Conservation (phyloP, 208 protist species). For the Crithidia expoeki region DNA sequence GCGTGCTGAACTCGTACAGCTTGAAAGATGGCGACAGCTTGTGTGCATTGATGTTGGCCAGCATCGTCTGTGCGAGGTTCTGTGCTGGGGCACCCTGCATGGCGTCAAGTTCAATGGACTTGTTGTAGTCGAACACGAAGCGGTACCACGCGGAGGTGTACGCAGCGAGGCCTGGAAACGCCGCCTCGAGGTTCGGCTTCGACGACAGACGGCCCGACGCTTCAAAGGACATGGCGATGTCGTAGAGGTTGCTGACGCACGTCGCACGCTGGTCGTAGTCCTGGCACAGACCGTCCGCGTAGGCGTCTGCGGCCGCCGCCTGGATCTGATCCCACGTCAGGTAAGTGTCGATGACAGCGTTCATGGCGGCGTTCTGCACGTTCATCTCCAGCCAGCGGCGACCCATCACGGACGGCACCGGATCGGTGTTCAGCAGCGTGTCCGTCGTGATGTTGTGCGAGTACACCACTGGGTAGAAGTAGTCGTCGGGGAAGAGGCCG, state of each 20-base stretch:
- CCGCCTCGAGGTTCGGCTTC: slow-evolving; percentile 33
- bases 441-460: slow-evolving; percentile 44
- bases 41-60: slow-evolving; percentile 51
- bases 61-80: slow-evolving; percentile 49
- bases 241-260: slow-evolving; percentile 47
- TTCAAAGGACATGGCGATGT: slow-evolving; percentile 53
- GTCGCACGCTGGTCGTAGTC: slow-evolving; percentile 31
- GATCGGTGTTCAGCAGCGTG: slow-evolving; percentile 47
- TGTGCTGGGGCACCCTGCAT: slow-evolving; percentile 43
- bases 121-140: slow-evolving; percentile 42
- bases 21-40: slow-evolving; percentile 45
- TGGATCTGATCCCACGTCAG: slow-evolving; percentile 53
- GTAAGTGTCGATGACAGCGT: slow-evolving; percentile 33
- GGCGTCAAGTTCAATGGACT: slow-evolving; percentile 27
- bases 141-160: slow-evolving; percentile 31
- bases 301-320: slow-evolving; percentile 42
- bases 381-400: slow-evolving; percentile 30
- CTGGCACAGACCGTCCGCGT: slow-evolving; percentile 37
- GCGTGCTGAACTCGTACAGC: slow-evolving; percentile 71
- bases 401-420: slow-evolving; percentile 37
- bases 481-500: slow-evolving; percentile 49
- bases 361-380: slow-evolving; percentile 7
- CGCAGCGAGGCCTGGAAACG: slow-evolving; percentile 12
- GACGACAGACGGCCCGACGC: slow-evolving; percentile 29
- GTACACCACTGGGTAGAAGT: slow-evolving; percentile 56